Percentiles rank a stretch among this genome's conserved stretches.
Conservation (phyloP, 108 stramenopile genomes). For the Skeletonema menzelii region DNA sequence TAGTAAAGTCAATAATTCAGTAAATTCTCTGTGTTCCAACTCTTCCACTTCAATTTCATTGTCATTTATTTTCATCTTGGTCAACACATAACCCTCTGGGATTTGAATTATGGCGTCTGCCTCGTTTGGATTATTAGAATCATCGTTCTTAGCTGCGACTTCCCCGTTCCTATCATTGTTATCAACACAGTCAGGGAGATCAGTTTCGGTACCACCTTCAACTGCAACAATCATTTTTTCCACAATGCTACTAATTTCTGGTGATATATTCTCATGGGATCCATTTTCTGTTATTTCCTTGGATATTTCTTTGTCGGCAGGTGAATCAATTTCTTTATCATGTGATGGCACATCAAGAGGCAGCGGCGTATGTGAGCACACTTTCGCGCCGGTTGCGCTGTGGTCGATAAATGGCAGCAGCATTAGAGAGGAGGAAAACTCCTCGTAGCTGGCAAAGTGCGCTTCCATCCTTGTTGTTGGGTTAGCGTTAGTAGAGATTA, state of each 20-base stretch:
- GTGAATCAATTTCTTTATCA: background rate
- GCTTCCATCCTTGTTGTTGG: background rate
- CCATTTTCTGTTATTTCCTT: background rate
- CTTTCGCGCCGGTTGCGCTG: slow-evolving; percentile 33
- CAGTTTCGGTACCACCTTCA: background rate
- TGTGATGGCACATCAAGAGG: background rate
- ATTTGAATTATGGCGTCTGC: background rate
- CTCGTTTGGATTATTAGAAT: background rate
- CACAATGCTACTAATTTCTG: background rate
- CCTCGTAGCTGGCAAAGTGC: slow-evolving; percentile 9
- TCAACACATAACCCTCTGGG: slow-evolving; percentile 4
- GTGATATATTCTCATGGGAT: background rate
- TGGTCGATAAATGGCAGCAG: slow-evolving; percentile 38
- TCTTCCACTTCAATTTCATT: background rate
- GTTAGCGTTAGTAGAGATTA: background rate
- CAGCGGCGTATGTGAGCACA: slow-evolving; percentile 10
- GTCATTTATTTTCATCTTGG: background rate
- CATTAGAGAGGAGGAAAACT: slow-evolving; percentile 36
- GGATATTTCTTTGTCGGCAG: background rate
- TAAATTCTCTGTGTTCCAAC: slow-evolving; percentile 2
- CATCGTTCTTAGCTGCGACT: background rate
- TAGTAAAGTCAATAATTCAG: background rate
- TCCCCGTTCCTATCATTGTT: too few species aligned
- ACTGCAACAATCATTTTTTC: background rate
- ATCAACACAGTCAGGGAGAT: background rate